Evolutionary conservation across 805 yeast genomes (phyloP), one percentile per base, ranked within the genome.

Genomic region (Candida arabinofermentans): DNA sequence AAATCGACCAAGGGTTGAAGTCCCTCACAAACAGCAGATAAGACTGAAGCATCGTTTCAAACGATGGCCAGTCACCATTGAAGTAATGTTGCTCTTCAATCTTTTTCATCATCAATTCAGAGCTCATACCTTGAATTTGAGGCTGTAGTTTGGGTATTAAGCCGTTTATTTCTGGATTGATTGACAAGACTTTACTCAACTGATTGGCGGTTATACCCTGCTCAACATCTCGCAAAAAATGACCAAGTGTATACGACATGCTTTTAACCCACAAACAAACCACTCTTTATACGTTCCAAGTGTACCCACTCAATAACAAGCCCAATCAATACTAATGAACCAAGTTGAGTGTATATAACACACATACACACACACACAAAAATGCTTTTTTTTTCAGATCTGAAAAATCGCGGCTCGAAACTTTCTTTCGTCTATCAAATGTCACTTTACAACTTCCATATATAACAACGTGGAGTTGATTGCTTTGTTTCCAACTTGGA

Each of bases 1-100:
- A 52, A 1, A 67, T 42, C 0, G 84, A 78, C 75, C 76, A 69
- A 0, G 85, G 81, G 48, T 79, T 72, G 36, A 80, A 47, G 50
- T 77, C 78, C 40, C 75, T 62, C 21, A 72, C 61, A 24, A 71
- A 63, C 24, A 58, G 52, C 10, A 80, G 51, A 49, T 74, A 80
- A 16, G 70, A 62, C 1, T 57, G 52, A 0, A 77, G 55, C 9
- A 74, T 51, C 8, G 62, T 63, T 37, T 71, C 74, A 49, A 79
- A 75, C 0, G 78, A 71, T 1, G 62, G 50, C 62, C 70, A 68
- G 36, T 66, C 59, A 17, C 63, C 69, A 14, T 59, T 58, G 27
- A 55, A 67, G 9, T 51, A 48, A 34, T 58, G 35, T 42, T 35
- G 40, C 3, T 59, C 36, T 47, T 74, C 64, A 38, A 62, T 53